Conservation (phyloP, 1,139 yeast species). For the Kurtzmaniella natalensis region DNA sequence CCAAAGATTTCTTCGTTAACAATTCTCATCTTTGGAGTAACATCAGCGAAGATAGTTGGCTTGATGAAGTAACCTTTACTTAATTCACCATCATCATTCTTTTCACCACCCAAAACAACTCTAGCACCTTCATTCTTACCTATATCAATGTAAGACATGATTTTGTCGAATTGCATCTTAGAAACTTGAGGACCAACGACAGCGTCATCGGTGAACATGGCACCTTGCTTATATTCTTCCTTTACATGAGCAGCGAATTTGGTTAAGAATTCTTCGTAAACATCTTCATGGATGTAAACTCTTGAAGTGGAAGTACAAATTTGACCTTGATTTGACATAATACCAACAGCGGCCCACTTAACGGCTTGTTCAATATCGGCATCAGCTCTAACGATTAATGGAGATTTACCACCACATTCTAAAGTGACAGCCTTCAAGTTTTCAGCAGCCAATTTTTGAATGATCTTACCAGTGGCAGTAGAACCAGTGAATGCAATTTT, state of each 20-base stretch:
- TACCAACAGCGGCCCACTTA: slow-evolving; percentile 81
- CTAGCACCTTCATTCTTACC: slow-evolving; percentile 58
- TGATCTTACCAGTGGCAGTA: slow-evolving; percentile 56
- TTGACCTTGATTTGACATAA: slow-evolving; percentile 68
- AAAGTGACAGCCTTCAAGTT: slow-evolving; percentile 70
- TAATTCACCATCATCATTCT: slow-evolving; percentile 31
- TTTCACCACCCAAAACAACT: slow-evolving; percentile 44
- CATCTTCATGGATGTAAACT: slow-evolving; percentile 38
- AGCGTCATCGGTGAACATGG: slow-evolving; percentile 52
- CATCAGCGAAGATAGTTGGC: slow-evolving; percentile 55
- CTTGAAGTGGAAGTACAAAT: slow-evolving; percentile 46
- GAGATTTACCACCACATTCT: slow-evolving; percentile 93
- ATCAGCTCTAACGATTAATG: slow-evolving; percentile 65
- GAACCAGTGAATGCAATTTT: slow-evolving; percentile 68
- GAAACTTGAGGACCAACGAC: slow-evolving; percentile 81
- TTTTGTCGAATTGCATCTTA: slow-evolving; percentile 59
- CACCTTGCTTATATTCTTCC: slow-evolving; percentile 52
- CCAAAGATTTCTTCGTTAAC: slow-evolving; percentile 59
- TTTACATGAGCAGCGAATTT: slow-evolving; percentile 31
- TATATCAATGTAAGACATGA: slow-evolving; percentile 45
- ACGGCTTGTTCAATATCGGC: slow-evolving; percentile 79
- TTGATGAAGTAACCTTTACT: slow-evolving; percentile 46
- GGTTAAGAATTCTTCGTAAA: slow-evolving; percentile 47
- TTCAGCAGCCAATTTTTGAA: slow-evolving; percentile 58
- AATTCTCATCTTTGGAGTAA: slow-evolving; percentile 47